Percentiles rank a stretch among this genome's conserved stretches.
phyloP scores from a whole-genome alignment of 1,139 yeast genomes.

The Pneumocystis canis region DNA sequence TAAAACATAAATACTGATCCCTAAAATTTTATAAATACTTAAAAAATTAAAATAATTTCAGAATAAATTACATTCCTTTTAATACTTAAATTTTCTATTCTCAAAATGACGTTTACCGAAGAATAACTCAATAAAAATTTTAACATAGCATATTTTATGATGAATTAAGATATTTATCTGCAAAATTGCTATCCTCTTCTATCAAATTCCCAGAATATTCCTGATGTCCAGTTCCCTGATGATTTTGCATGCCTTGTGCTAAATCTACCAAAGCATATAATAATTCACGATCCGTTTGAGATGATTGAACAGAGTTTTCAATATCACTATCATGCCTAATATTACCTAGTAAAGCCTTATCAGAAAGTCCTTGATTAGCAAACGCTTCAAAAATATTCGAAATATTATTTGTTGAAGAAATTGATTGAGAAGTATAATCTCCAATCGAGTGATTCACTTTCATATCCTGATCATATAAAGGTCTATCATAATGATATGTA shows the following conservation, averaged over 20 bases:
- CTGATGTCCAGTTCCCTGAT: not conserved
- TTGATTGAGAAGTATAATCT: not conserved
- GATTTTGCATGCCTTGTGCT: not conserved
- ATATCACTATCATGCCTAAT: not conserved
- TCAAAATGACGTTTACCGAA: not conserved
- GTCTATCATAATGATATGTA: not conserved
- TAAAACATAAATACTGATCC: not conserved
- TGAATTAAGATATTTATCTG: not conserved
- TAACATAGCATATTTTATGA: not conserved
- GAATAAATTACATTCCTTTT: not conserved
- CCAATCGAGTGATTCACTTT: not conserved
- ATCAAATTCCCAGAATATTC: not conserved
- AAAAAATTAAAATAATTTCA: not conserved
- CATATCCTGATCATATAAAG: not conserved
- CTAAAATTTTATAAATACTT: not conserved
- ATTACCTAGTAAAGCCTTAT: not conserved
- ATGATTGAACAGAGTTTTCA: not conserved
- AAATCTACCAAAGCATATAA: not conserved
- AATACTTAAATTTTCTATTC: not conserved
- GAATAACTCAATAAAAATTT: not conserved
- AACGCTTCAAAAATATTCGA: not conserved
- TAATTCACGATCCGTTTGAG: not conserved
- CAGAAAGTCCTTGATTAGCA: constrained; percentile 1
- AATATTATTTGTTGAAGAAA: not conserved
- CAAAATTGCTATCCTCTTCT: not conserved